Percentiles rank a stretch among this genome's conserved stretches.
These are phyloP conservation scores for Phytophthora pluvialis DNA, from an alignment of 352 stramenopile genomes.

Conservation along the genomic window DNA sequence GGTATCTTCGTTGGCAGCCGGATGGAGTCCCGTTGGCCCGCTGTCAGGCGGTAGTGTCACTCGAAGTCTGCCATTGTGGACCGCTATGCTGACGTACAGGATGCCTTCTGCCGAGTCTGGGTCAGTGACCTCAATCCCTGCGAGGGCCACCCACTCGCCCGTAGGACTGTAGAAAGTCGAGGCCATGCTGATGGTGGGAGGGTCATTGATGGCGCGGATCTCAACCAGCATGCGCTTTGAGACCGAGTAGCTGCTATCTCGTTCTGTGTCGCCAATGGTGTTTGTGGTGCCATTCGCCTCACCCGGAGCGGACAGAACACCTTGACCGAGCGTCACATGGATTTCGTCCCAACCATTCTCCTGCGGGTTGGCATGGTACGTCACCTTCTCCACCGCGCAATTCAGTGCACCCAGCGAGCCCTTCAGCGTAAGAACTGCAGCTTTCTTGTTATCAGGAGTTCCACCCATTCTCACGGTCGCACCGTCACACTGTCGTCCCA, in stretches of 20 bases:
- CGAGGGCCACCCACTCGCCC: constrained; percentile 36
- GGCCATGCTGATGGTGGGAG: constrained; percentile 42
- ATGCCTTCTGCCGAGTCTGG: constrained; percentile 47
- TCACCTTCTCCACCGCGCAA: constrained; percentile 56
- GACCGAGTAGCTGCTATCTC: constrained; percentile 34
- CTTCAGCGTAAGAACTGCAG: constrained; percentile 25
- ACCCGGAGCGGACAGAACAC: not conserved
- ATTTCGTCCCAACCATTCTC: constrained; percentile 45
- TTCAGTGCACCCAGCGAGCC: constrained; percentile 49
- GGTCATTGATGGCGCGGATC: constrained; percentile 54
- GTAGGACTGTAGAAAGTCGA: constrained; percentile 37
- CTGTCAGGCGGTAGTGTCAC: constrained; percentile 2
- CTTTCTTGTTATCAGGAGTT: constrained; percentile 1
- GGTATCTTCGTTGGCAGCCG: constrained; percentile 8
- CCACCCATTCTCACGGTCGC: constrained; percentile 9
- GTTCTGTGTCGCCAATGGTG: constrained; percentile 2
- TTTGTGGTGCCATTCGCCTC: not conserved
- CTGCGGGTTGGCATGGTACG: constrained; percentile 46
- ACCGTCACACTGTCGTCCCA: constrained; percentile 33
- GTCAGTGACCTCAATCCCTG: constrained; percentile 42
- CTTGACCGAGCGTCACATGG: constrained; percentile 48
- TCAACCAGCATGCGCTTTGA: constrained; percentile 47
- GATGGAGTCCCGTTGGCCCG: constrained; percentile 13
- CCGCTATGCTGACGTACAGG: constrained; percentile 53
- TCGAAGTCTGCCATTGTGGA: constrained; percentile 45